Conservation (phyloP, 129 eudicot genomes). For the Saposhnikovia divaricata region DNA sequence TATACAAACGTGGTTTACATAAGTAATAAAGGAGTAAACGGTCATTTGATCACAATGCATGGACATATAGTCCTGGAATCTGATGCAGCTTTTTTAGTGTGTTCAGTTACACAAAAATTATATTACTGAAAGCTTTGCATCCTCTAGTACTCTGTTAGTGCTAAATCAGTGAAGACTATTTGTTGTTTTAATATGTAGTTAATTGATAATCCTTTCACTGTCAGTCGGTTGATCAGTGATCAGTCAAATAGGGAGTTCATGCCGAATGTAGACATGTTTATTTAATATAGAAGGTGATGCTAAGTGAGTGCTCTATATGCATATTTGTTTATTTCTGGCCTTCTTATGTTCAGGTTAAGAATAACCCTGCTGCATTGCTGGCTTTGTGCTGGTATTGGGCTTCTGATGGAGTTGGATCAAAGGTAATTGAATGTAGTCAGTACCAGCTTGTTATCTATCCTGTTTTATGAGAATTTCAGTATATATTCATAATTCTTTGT, state of each 20-base stretch:
- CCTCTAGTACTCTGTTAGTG: neutral
- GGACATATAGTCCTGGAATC: neutral
- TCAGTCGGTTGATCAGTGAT: neutral
- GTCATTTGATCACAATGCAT: neutral
- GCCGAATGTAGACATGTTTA: neutral
- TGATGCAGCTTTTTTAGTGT: neutral
- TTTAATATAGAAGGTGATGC: neutral
- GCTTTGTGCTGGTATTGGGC: slow-evolving; percentile 92
- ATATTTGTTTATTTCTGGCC: neutral
- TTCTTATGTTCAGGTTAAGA: slow-evolving; percentile 44
- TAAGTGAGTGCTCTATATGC: neutral
- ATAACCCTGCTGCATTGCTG: slow-evolving; percentile 81
- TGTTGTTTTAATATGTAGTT: neutral
- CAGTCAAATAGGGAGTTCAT: too few relatives aligned
- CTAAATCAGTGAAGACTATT: neutral
- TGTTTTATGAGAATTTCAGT: neutral
- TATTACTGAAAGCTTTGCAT: neutral
- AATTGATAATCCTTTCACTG: neutral
- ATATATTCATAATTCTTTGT: neutral
- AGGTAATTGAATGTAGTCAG: slow-evolving; percentile 34
- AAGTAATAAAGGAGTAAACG: neutral
- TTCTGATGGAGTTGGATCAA: slow-evolving; percentile 80
- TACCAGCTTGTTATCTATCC: neutral
- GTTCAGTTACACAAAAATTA: neutral
- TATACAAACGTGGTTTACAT: neutral